phyloP scores from a whole-genome alignment of 139 green algal genomes.

The Tetraselmis chui region DNA sequence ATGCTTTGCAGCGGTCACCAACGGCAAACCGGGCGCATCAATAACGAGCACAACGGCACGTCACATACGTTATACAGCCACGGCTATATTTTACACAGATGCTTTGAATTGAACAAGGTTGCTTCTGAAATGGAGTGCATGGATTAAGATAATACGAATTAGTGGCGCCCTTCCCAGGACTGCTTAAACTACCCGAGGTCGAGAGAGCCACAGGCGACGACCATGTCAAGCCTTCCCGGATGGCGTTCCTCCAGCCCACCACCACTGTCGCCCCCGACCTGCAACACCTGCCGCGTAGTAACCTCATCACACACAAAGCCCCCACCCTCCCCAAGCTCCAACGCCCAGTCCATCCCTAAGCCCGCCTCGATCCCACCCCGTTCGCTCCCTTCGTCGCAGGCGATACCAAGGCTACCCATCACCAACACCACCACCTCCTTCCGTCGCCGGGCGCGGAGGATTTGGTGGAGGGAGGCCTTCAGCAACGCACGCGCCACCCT shows the following conservation, averaged over 20 bases:
- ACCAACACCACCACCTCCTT: neutral
- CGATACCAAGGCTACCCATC: neutral
- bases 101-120: no score
- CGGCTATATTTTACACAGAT: no score
- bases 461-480: neutral
- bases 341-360: neutral
- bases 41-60: no score
- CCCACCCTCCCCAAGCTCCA: neutral
- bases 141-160: no score
- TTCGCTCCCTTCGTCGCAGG: no score
- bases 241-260: neutral
- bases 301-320: neutral
- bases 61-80: no score
- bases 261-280: no score
- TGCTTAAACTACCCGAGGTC: neutral
- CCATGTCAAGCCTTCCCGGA: neutral
- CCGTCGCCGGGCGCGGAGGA: neutral
- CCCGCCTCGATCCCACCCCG: neutral
- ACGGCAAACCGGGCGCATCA: no score
- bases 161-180: no score
- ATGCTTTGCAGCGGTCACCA: no score
- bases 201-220: neutral
- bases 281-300: neutral
- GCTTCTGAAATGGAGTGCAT: no score
- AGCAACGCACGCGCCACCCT: neutral